These are phyloP conservation scores for Suhomyces emberorum DNA, from an alignment of 805 yeast species.

Conservation along the genomic window DNA sequence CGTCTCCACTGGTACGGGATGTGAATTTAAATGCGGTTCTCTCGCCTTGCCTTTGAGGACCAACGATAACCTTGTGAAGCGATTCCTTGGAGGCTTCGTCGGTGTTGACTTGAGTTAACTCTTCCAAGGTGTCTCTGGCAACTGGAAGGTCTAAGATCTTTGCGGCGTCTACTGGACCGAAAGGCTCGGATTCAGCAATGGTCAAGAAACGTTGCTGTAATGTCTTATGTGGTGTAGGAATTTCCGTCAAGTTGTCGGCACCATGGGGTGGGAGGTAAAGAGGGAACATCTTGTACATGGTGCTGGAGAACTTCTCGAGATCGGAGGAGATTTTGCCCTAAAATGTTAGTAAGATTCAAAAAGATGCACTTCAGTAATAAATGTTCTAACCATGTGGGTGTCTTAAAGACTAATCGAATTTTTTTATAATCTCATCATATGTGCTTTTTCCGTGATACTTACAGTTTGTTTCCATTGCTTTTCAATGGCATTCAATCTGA, in stretches of 20 bases:
- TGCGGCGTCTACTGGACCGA: slow-evolving; percentile 96
- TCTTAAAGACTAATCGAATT: slow-evolving; percentile 82
- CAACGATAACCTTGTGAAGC: slow-evolving; percentile 40
- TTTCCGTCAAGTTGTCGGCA: slow-evolving; percentile 85
- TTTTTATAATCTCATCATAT: slow-evolving; percentile 46
- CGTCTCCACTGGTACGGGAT: slow-evolving; percentile 73
- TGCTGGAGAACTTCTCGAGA: slow-evolving; percentile 52
- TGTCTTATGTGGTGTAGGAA: slow-evolving; percentile 85
- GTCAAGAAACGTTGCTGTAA: slow-evolving; percentile 79
- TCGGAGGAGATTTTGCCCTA: slow-evolving; percentile 35
- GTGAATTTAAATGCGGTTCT: slow-evolving; percentile 70
- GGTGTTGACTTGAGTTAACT: slow-evolving; percentile 60
- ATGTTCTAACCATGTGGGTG: slow-evolving; percentile 52
- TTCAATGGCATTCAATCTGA: slow-evolving; percentile 66
- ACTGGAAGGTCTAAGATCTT: slow-evolving; percentile 77
- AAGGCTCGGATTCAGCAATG: slow-evolving; percentile 91
- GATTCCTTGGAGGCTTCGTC: slow-evolving; percentile 32
- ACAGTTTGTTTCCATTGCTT: slow-evolving; percentile 56
- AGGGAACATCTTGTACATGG: slow-evolving; percentile 82
- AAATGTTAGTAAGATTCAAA: slow-evolving; percentile 10
- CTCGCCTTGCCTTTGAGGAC: slow-evolving; percentile 66
- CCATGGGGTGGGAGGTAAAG: slow-evolving; percentile 42
- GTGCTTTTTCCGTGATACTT: slow-evolving; percentile 33
- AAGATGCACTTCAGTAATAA: slow-evolving; percentile 16
- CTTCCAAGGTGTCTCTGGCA: slow-evolving; percentile 74